These are phyloP conservation scores for Phytopythium boreale DNA, from an alignment of 352 stramenopile species.

Conservation along the genomic window DNA sequence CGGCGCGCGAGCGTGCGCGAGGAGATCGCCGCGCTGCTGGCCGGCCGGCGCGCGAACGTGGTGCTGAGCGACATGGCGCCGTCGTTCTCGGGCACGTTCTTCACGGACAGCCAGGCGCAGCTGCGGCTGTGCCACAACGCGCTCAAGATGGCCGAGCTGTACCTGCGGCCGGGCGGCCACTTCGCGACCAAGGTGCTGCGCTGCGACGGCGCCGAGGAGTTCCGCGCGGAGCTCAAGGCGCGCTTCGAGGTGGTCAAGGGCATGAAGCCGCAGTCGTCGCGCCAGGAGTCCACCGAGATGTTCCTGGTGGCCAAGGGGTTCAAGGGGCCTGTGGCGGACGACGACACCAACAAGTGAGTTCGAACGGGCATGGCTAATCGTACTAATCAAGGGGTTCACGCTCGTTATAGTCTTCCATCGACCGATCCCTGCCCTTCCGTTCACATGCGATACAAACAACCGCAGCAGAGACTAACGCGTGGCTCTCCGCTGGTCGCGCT, in stretches of 20 bases:
- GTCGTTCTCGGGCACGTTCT: slow-evolving; percentile 74
- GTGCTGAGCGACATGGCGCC: slow-evolving; percentile 90
- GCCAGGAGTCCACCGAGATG: slow-evolving; percentile 82
- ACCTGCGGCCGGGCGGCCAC: slow-evolving; percentile 66
- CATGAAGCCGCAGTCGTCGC: slow-evolving; percentile 78
- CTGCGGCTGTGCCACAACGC: slow-evolving; percentile 85
- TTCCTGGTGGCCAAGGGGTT: slow-evolving; percentile 81
- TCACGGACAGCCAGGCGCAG: slow-evolving; percentile 75
- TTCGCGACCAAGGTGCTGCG: slow-evolving; percentile 85
- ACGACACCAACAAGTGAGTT: not conserved
- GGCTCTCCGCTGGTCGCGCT: not conserved
- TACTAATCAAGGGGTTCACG: not conserved
- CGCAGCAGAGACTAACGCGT: not conserved
- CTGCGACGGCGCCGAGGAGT: slow-evolving; percentile 72
- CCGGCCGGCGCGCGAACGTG: slow-evolving; percentile 53
- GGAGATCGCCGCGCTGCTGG: slow-evolving; percentile 52
- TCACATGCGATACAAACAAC: not conserved
- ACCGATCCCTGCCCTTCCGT: not conserved
- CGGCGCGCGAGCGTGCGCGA: slow-evolving; percentile 47
- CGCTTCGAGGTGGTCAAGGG: slow-evolving; percentile 70
- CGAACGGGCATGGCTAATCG: not conserved
- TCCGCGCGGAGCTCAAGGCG: slow-evolving; percentile 69
- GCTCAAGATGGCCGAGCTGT: slow-evolving; percentile 81
- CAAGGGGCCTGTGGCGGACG: slow-evolving; percentile 12
- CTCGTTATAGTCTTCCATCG: not conserved